phyloP scores from a whole-genome alignment of 129 eudicot genomes.

The Artemisia argyi region DNA sequence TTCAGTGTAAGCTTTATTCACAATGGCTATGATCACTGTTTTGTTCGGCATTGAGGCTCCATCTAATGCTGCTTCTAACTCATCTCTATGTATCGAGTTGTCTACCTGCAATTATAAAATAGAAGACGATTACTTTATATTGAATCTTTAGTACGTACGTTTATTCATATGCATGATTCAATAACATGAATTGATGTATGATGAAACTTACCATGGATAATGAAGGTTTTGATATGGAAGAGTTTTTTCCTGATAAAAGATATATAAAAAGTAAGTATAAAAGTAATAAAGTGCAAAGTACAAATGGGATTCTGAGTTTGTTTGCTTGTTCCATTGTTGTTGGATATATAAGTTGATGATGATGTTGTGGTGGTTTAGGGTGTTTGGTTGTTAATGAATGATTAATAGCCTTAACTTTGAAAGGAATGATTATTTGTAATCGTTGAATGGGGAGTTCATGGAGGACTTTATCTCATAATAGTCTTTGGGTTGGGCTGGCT shows the following conservation, averaged over 20 bases:
- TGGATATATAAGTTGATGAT: not conserved
- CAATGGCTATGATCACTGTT: slow-evolving; percentile 59
- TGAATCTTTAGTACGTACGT: not conserved
- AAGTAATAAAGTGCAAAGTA: slow-evolving; percentile 24
- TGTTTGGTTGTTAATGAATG: not conserved
- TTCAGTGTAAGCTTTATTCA: slow-evolving; percentile 71
- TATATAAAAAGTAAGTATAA: slow-evolving; percentile 20
- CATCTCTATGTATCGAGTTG: slow-evolving; percentile 33
- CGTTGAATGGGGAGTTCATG: slow-evolving; percentile 5
- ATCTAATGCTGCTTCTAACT: slow-evolving; percentile 45
- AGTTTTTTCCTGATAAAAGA: slow-evolving; percentile 22
- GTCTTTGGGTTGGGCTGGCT: not conserved
- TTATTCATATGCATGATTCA: not conserved
- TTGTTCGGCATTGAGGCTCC: slow-evolving; percentile 63
- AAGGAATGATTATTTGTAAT: slow-evolving; percentile 8
- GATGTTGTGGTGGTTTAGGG: slow-evolving; percentile 1
- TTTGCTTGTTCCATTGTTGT: slow-evolving; percentile 27
- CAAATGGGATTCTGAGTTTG: slow-evolving; percentile 15
- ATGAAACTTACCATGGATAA: slow-evolving; percentile 23
- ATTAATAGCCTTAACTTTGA: not conserved
- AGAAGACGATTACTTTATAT: not conserved
- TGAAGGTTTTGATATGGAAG: slow-evolving; percentile 23
- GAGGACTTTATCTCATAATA: slow-evolving; percentile 17
- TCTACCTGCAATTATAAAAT: slow-evolving; percentile 15
- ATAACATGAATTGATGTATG: not conserved